phyloP scores from a whole-genome alignment of 805 yeast genomes.

The Candida ponderosae region DNA sequence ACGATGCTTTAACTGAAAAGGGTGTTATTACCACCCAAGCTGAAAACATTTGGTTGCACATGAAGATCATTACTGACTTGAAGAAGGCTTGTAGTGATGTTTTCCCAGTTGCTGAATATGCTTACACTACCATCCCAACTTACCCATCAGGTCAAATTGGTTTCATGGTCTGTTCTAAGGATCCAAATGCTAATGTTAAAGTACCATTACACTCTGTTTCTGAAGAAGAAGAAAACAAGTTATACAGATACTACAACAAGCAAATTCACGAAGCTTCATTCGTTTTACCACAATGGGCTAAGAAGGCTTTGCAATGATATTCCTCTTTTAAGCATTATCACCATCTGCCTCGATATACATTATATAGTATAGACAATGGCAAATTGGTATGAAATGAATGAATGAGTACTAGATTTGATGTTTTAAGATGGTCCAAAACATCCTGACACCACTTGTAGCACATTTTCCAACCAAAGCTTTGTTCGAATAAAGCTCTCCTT shows the following conservation, averaged over 20 bases:
- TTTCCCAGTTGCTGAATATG: constrained; percentile 54
- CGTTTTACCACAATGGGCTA: constrained; percentile 77
- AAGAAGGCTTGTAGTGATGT: constrained; percentile 42
- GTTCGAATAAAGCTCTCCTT: no score
- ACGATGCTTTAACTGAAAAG: constrained; percentile 51
- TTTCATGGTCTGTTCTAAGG: constrained; percentile 62
- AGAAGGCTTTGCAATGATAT: constrained; percentile 12
- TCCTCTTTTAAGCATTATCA: constrained; percentile 1
- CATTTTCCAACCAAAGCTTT: no score
- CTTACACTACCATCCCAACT: constrained; percentile 79
- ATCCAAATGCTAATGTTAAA: constrained; percentile 34
- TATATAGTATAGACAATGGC: no score
- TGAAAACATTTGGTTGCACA: constrained; percentile 71
- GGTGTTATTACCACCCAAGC: constrained; percentile 78
- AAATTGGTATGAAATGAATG: no score
- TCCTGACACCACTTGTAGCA: no score
- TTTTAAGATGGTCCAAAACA: no score
- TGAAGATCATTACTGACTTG: constrained; percentile 42
- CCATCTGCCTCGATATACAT: no score
- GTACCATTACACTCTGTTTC: constrained; percentile 43
- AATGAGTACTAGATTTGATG: no score
- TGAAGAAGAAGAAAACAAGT: constrained; percentile 35
- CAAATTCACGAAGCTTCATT: constrained; percentile 66
- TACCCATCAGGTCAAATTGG: constrained; percentile 89
- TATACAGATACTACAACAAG: constrained; percentile 58